Conservation (phyloP, 306 rosid genomes). For the Pyrus betulifolia region DNA sequence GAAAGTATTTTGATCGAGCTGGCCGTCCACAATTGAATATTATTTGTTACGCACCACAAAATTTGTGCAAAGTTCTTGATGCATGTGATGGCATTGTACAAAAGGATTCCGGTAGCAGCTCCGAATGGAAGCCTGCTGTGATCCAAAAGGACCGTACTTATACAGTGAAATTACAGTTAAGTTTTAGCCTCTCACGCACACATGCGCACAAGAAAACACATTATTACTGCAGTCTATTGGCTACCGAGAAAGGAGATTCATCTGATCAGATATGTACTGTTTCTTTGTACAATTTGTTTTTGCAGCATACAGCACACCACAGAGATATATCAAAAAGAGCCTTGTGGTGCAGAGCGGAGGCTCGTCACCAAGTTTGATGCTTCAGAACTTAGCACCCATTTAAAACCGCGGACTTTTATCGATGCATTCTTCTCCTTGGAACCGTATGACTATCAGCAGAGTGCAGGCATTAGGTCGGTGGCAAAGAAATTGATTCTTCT, state of each 20-base stretch:
- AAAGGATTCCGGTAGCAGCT: conserved; percentile 55
- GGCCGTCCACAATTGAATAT: conserved; percentile 63
- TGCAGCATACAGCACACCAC: conserved; percentile 77
- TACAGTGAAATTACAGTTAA: conserved; percentile 88
- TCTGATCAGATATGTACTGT: background rate
- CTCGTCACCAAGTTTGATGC: conserved; percentile 61
- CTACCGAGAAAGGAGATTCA: background rate
- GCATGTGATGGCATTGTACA: conserved; percentile 57
- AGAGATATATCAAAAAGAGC: conserved; percentile 74
- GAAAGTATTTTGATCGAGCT: conserved; percentile 54
- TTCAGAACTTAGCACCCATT: conserved; percentile 54
- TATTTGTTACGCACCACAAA: conserved; percentile 54
- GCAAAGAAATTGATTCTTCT: conserved; percentile 71
- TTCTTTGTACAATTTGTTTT: background rate
- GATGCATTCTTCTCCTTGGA: conserved; percentile 85
- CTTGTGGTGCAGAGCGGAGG: conserved; percentile 49
- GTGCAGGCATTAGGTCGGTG: conserved; percentile 79
- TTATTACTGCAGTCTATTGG: too few relatives aligned
- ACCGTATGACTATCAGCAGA: conserved; percentile 70
- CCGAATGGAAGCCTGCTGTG: conserved; percentile 80
- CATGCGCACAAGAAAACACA: background rate
- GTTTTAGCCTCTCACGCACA: conserved; percentile 19
- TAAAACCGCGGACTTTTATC: conserved; percentile 52
- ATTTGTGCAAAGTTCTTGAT: conserved; percentile 66
- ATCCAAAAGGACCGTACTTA: conserved; percentile 49